phyloP scores from a whole-genome alignment of 306 rosid species.

The barrel medic (Medicago truncatula) region MtrunA17r5.0-ANR NC_053043.1:5225001-5225500 shows the following conservation, averaged over 20 bases:
- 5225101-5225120: neutral
- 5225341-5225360: no score
- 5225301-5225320: no score
- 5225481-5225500: conserved; percentile 39
- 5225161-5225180: conserved; percentile 38
- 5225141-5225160: conserved; percentile 40
- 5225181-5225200: conserved; percentile 47
- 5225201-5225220: conserved; percentile 38
- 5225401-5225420: no score
- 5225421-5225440: no score
- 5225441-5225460: neutral
- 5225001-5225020: neutral
- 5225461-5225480: conserved; percentile 24
- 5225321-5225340: no score
- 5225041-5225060: neutral
- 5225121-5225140: neutral
- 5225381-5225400: no score
- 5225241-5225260: conserved; percentile 7
- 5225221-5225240: conserved; percentile 35
- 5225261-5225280: no score
- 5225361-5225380: no score
- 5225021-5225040: conserved; percentile 2
- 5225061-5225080: neutral
- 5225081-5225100: neutral
- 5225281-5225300: no score